Base-by-base conservation (phyloP, 495 filamentous ascomycete genomes). In the Tuber indicum region DNA sequence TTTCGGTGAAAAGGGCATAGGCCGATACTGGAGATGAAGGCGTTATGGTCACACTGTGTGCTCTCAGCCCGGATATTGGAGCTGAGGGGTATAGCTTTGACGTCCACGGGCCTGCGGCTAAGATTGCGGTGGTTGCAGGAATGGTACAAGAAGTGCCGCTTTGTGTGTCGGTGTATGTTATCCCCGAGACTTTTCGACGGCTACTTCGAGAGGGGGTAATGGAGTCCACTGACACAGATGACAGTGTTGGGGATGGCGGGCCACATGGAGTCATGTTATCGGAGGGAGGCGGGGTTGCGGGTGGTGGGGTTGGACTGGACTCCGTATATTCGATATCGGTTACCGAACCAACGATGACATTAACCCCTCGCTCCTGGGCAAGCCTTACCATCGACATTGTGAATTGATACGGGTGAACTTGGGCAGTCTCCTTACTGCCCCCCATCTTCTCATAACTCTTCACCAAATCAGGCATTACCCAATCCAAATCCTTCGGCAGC, bases 51-150 rank as follows among this genome's bases (percentile, higher is more conserved):
- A 99, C 93, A 84, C 92, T 94, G 85, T 98, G 96, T 0, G 96
- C 96, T 58, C 96, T 89, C 70, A 94, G 87, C 0, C 91, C 92
- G 62, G 91, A 88, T 76, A 99, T 93, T 4, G 93, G 93, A 10
- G 92, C 90, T 26, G 87, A 85, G 4, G 96, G 92, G 62, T 92
- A 89, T 1, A 99, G 84, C 6, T 85, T 86, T 42, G 87, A 87
- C 0, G 94, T 97, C 96, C 96, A 99, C 3, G 96, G 96, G 0
- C 96, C 96, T 17, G 96, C 94, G 14, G 94, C 87, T 41, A 99
- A 86, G 43, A 98, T 87, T 3, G 97, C 88, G 81, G 93, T 93
- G 16, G 93, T 96, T 21, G 94, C 93, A 21, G 88, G 86, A 70
- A 93, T 86, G 1, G 92, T 91, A 36, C 86, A 86, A 3, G 85